Evolutionary conservation across 345 rosid species (phyloP).

Genomic region (Psidium guajava): DNA sequence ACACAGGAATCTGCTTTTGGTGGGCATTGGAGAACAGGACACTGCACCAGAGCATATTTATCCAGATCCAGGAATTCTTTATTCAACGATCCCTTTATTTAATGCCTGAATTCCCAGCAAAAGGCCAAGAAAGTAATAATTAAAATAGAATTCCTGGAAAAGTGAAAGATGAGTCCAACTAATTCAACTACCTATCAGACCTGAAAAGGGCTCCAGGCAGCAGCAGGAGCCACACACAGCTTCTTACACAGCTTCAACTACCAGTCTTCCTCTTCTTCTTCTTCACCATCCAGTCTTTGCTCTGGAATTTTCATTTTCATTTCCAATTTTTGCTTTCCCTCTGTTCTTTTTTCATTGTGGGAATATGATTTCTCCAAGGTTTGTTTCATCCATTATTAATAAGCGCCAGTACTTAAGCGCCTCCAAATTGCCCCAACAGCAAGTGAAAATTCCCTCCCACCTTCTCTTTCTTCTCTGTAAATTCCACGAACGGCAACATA

Average conservation of each 20-base stretch:
- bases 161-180: background rate
- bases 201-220: background rate
- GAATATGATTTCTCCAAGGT: background rate
- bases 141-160: background rate
- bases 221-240: background rate
- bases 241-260: constrained; percentile 1
- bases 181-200: constrained; percentile 11
- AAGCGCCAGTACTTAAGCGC: background rate
- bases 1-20: background rate
- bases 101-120: background rate
- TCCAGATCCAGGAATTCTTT: background rate
- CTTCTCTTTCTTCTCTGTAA: background rate
- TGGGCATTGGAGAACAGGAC: background rate
- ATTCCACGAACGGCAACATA: background rate
- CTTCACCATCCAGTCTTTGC: constrained; percentile 4
- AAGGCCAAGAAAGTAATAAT: background rate
- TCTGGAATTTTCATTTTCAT: background rate
- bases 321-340: background rate
- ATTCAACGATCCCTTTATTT: background rate
- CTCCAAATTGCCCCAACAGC: background rate
- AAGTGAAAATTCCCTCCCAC: background rate
- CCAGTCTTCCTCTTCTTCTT: background rate
- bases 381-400: background rate
- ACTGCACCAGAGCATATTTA: background rate
- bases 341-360: background rate